Evolutionary conservation across 257 asterid species (phyloP).

Genomic region (Lantana camara): DNA sequence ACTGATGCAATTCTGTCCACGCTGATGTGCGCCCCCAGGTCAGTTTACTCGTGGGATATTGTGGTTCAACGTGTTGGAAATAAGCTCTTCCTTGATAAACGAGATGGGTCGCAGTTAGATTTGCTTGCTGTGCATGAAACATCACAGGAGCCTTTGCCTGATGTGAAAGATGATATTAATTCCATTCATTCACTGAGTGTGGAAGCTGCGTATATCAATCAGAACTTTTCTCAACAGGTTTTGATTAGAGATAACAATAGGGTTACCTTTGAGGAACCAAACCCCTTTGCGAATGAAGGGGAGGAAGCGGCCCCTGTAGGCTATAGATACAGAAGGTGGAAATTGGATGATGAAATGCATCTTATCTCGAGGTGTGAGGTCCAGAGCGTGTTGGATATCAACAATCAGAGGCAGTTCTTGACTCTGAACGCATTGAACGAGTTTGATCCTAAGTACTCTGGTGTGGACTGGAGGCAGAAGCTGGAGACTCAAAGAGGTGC

Average conservation of each 20-base stretch:
- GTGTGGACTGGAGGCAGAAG: conserved; percentile 98
- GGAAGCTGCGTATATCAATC: conserved; percentile 93
- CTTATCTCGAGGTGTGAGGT: conserved; percentile 91
- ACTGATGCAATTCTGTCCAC: conserved; percentile 84
- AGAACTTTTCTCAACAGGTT: conserved; percentile 94
- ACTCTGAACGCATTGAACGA: conserved; percentile 89
- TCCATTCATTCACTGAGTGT: conserved; percentile 83
- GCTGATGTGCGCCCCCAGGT: conserved; percentile 90
- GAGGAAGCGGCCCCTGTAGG: conserved; percentile 96
- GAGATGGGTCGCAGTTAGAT: conserved; percentile 95
- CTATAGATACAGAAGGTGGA: conserved; percentile 96
- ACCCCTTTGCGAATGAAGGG: conserved; percentile 91
- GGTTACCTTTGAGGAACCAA: conserved; percentile 84
- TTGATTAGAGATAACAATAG: conserved; percentile 81
- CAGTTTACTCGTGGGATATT: conserved; percentile 96
- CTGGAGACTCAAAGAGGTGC: conserved; percentile 98
- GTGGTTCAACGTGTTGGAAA: conserved; percentile 95
- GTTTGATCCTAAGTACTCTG: conserved; percentile 93
- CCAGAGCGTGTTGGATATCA: conserved; percentile 78
- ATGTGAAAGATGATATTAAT: conserved; percentile 87
- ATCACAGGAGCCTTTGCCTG: conserved; percentile 95
- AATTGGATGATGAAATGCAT: conserved; percentile 75
- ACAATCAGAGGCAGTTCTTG: conserved; percentile 77
- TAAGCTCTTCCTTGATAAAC: conserved; percentile 84
- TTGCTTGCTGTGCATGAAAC: conserved; percentile 93